These are phyloP conservation scores for Cladobotryum mycophilum DNA, from an alignment of 2,329 filamentous ascomycete species.

Conservation along the genomic window DNA sequence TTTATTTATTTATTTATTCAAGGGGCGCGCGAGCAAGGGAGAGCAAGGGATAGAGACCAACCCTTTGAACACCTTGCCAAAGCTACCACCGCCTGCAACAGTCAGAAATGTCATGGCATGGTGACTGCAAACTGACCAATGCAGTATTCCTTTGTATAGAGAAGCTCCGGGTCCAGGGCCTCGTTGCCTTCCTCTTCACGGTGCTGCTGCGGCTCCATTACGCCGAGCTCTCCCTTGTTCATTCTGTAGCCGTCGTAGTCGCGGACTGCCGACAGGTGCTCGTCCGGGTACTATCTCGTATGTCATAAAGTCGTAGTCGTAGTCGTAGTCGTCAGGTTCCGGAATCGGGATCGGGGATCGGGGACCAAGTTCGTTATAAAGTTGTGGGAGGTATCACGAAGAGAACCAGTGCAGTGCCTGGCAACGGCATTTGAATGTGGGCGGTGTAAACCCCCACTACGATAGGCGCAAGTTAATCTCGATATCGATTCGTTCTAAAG, in stretches of 20 bases:
- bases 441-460: not conserved
- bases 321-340: not conserved
- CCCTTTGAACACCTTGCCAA: constrained; percentile 99
- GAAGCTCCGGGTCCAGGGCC: constrained; percentile 70
- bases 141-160: constrained; percentile 91
- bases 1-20: not conserved
- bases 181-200: constrained; percentile 40
- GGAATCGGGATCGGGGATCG: no score
- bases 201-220: no score
- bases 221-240: no score
- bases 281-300: not conserved
- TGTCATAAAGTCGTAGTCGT: not conserved
- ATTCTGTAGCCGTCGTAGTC: constrained; percentile 25
- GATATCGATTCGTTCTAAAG: not conserved
- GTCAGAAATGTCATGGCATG: constrained; percentile 17
- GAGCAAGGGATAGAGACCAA: no score
- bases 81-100: constrained; percentile 78
- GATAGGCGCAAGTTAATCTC: not conserved
- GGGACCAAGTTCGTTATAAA: not conserved
- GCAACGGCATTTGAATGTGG: no score
- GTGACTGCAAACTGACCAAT: constrained; percentile 54
- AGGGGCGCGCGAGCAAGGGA: not conserved
- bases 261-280: no score
- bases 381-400: no score
- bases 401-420: not conserved